Base-by-base conservation (phyloP, 768 basidiomycete species). In the Phaeotremella fagi region DNA sequence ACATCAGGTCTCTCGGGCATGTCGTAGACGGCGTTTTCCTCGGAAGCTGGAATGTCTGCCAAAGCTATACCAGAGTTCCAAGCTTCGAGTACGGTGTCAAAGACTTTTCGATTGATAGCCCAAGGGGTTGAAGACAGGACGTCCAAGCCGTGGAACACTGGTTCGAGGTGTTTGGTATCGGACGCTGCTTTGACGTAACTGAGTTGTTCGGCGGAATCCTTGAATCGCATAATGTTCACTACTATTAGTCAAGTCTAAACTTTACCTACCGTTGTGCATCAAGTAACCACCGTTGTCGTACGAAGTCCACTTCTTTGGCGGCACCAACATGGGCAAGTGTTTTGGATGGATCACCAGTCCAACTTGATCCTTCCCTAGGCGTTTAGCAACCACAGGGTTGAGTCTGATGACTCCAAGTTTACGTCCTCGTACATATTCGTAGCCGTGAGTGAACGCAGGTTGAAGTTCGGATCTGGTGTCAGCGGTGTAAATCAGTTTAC, bases 301-400 rank as follows among this genome's bases (percentile, higher is more conserved):
- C 52, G 79, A 78, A 1, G 87, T 66, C 94, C 92, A 98, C 0
- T 89, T 88, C 59, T 84, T 85, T 1, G 94, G 94, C 57, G 84
- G 83, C 23, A 92, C 81, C 5, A 99, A 80, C 95, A 98, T 99
- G 7, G 94, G 94, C 22, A 99, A 79, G 73, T 94, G 88, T 1
- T 91, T 87, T 15, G 94, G 91, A 75, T 94, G 90, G 16, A 97
- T 78, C 0, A 86, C 82, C 48, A 83, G 80, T 12, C 78, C 76
- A 18, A 91, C 66, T 35, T 75, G 79, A 55, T 97, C 92, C 53
- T 82, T 83, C 2, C 88, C 83, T 50, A 98, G 77, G 2, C 86
- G 81, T 14, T 86, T 83, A 2, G 84, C 78, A 4, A 98, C 85
- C 3, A 80, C 82, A 0, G 85, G 83, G 72, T 97, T 94, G 54